Base-by-base conservation (phyloP, 1,139 yeast genomes). In the Lodderomyces theae region DNA sequence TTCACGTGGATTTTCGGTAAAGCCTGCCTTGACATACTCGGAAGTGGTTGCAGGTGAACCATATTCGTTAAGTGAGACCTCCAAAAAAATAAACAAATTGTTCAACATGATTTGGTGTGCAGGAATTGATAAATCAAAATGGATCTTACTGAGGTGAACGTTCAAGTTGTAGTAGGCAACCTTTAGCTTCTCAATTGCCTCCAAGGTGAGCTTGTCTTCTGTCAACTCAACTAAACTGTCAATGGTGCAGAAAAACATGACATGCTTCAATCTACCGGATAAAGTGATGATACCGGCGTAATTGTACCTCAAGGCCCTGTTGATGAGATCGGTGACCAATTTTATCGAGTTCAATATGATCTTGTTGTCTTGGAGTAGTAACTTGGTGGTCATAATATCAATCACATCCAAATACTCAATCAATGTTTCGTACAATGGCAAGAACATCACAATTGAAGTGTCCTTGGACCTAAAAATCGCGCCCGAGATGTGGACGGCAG, bases 21-120 rank as follows among this genome's bases (percentile, higher is more conserved):
- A 72, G 3, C 79, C 79, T 10, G 77, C 74, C 48, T 66, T 69
- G 21, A 64, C 51, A 45, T 68, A 73, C 47, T 73, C 77, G 39
- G 71, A 74, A 5, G 67, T 52, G n/a, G 74, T 62, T 7, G 77
- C 74, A 5, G 67, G 66, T 11, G 71, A 63, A 13, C 77, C 77
- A 47, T 61, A 66, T 47, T 69, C 77, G 46, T 71, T 69, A 40
- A 74, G 57, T 4, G 74, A 63, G 10, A 64, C 62, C 42, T 71
- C 74, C 49, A 74, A 62, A 41, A 59, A 63, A 7, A 62, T 56
- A 38, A 72, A 64, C 40, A 74, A 60, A 45, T 71, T 71, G 42
- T 62, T 63, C 43, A 74, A 57, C 69, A 74, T 60, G 18, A 60
- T 61, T 46, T 66, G 70, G 48, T 74, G 79, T 6, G 70, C 56